Evolutionary conservation across 306 rosid species (phyloP), one percentile per base, ranked within the genome.

Genomic region (Medicago ruthenica): DNA sequence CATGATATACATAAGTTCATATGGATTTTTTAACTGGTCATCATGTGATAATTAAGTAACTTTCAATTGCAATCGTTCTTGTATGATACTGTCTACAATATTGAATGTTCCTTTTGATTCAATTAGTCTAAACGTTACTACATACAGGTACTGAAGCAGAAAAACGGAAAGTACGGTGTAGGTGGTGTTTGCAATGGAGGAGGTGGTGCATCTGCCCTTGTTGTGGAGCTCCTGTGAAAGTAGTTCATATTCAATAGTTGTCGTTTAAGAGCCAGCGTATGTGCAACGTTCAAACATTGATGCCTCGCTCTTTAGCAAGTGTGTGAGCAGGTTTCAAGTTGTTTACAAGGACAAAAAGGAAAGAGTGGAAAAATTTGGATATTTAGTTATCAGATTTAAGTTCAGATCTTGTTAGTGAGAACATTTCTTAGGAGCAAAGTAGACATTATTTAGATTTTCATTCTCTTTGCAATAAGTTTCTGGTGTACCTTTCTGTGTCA

Each of bases 141-240:
- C 69, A 17, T 76, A 60, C 83, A 93, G 98, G 97, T 90, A 79
- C 83, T 96, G 82, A 92, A 53, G 90, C 91, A 90, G 78, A 92
- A 89, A 83, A 91, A 85, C 57, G 98, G 96, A 60, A 96, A 92
- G 83, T 88, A 90, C 18, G 99, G 99, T 36, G 97, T 91, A 51
- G 97, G 93, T 40, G 99, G 98, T 70, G 89, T 96, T 69, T 96
- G 99, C 88, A 96, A 96, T 10, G 99, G 99, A 62, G 99, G 99
- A 66, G 99, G 99, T 54, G 99, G 99, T 71, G 99, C 97, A 83
- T 96, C 99, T 75, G 99, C 98, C 66, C 91, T 96, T 77, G 98
- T 96, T n/a, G 65, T 96, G 79, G 98, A 96, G 85, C 96, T 96
- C 31, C 71, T 88, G 58, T 96, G 79, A 87, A 81, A 73, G 53